Evolutionary conservation across 345 rosid genomes (phyloP).

Genomic region (Linum trigynum): DNA sequence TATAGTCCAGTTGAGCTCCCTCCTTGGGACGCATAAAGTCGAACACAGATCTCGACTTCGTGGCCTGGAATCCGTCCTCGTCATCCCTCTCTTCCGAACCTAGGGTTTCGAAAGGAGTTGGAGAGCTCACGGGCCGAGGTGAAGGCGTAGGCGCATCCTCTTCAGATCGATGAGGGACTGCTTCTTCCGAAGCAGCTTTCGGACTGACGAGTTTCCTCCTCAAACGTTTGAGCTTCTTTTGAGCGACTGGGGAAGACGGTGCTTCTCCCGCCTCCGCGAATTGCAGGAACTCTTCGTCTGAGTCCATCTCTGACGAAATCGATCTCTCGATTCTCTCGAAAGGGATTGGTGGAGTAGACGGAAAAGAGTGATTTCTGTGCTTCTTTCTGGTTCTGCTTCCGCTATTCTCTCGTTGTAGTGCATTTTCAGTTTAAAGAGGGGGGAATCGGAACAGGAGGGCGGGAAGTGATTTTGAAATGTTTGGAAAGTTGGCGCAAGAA

Average conservation of each 20-base stretch:
- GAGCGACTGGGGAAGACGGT: constrained; percentile 31
- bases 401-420: too few relatives aligned
- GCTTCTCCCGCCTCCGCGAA: constrained; percentile 32
- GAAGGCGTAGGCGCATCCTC: too few relatives aligned
- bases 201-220: constrained; percentile 31
- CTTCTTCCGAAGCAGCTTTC: neutral
- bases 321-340: neutral
- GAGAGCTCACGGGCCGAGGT: neutral
- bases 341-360: neutral
- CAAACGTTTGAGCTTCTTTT: constrained; percentile 58
- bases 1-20: constrained; percentile 25
- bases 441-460: neutral
- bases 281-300: constrained; percentile 36
- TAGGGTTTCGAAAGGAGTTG: constrained; percentile 16
- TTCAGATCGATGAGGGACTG: neutral
- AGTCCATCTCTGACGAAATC: constrained; percentile 31
- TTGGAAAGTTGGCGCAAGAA: neutral
- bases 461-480: neutral
- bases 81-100: constrained; percentile 5
- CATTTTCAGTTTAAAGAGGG: neutral
- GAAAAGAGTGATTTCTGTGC: neutral
- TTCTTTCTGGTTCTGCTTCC: neutral
- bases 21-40: constrained; percentile 20
- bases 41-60: constrained; percentile 14
- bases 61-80: constrained; percentile 17